Percentiles rank a stretch among this genome's conserved stretches.
phyloP scores from a whole-genome alignment of 139 green algal species.

The Coelastrella sp. region DNA sequence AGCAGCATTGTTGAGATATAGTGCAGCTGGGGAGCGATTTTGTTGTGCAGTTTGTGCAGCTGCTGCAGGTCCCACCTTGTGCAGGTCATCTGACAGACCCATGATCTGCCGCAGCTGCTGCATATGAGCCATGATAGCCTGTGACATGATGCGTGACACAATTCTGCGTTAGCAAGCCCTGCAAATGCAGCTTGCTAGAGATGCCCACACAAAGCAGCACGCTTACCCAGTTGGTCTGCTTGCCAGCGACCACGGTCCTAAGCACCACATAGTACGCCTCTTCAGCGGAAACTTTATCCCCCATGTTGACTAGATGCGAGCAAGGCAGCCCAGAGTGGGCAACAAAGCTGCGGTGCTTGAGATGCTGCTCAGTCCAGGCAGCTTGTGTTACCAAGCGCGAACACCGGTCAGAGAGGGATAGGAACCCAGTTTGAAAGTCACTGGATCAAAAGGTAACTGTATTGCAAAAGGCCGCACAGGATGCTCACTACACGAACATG shows the following conservation, averaged over 20 bases:
- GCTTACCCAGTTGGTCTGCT: constrained; percentile 43
- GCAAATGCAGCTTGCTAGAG: neutral
- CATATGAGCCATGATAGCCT: constrained; percentile 45
- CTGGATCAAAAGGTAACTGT: no score
- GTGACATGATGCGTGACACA: neutral
- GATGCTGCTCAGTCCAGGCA: neutral
- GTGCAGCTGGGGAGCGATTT: no score
- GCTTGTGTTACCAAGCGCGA: neutral
- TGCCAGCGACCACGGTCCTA: constrained; percentile 29
- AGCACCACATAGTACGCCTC: constrained; percentile 43
- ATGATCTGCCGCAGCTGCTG: constrained; percentile 43
- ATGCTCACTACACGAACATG: no score
- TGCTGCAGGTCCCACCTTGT: constrained; percentile 33
- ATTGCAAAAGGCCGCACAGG: no score
- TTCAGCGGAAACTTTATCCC: constrained; percentile 10
- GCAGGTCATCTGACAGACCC: constrained; percentile 42
- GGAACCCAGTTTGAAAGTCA: no score
- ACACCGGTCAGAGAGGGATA: no score
- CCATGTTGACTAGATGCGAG: neutral
- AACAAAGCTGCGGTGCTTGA: neutral
- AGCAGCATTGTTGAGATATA: no score
- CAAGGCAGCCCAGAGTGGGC: neutral
- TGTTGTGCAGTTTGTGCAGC: neutral
- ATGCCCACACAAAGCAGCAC: no score
- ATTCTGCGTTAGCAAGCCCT: no score